Evolutionary conservation across 1,284 basidiomycete genomes (phyloP), one percentile per base, ranked within the genome.

Genomic region (Violaceomyces palustris): DNA sequence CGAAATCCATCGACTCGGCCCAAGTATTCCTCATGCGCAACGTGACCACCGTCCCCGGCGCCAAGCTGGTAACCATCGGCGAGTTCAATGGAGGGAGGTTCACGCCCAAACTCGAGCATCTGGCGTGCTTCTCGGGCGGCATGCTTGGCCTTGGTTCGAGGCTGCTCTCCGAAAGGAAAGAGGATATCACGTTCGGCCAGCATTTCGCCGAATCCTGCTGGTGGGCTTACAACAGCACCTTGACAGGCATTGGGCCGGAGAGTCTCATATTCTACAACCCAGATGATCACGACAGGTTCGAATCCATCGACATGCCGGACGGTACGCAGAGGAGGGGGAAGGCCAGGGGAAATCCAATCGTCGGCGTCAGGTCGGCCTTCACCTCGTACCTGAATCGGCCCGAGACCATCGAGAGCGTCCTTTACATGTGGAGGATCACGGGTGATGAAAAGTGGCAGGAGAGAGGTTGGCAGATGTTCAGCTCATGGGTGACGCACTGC

Each of bases 391-490:
- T 67, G 18, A 69, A 67, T 39, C 68, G 79, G 7, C 80, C 80
- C 14, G 79, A 81, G 64, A 79, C 79, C 14, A 80, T 81, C 63
- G 80, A 81, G 70, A 76, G 73, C 19, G 77, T 80, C 23, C 78
- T 79, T 48, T 74, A 71, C 62, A 78, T 78, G 77, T 81, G 75
- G 67, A 74, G 79, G 31, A 60, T 80, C 21, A 81, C 79, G 1
- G 80, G 79, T 17, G 78, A 81, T 64, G 64, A 67, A 6, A 74
- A 74, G 45, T 81, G 79, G 79, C 55, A 66, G 49, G 79, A 80
- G 43, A 73, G 76, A 29, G 80, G 79, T 3, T 81, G 80, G 80
- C 75, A 77, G 52, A 81, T 81, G 80, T 81, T 81, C 45, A 74
- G 75, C 5, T 74, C 74, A 8, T 81, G 79, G 79, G 75, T 79